Base-by-base conservation (phyloP, 1,139 yeast species). In the Diutina scorzettiae region DNA sequence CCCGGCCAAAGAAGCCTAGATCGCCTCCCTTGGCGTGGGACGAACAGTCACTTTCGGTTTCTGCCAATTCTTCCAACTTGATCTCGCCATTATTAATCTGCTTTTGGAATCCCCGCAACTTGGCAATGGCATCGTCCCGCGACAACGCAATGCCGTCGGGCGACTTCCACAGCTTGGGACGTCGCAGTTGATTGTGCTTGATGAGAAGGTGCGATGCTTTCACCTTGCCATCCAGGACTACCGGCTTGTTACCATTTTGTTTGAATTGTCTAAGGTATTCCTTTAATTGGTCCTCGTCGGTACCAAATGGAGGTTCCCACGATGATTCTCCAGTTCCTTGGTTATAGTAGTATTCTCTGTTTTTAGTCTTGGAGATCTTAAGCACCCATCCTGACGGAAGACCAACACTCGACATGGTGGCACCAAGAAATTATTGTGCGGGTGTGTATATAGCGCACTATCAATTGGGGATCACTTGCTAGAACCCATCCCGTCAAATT, bases 271-370 rank as follows among this genome's bases (percentile, higher is more conserved):
- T 52, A 50, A 82, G 60, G 60, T 84, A 85, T 14, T 63, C 64
- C 42, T 73, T 69, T 45, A 91, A 67, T 49, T 69, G 67, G 2
- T 62, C 76, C 17, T 72, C 59, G 53, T 91, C 85, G 2, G 95
- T 78, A 7, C 91, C 96, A 43, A 68, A 75, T 6, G 98, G 98
- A 3, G 95, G 82, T 46, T 82, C 93, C 98, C 98, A 91, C 31
- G 79, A 71, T 0, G 96, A 82, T 53, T 81, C 81, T 42, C 76
- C 71, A 3, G 89, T 77, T 34, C 72, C 70, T 30, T 78, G 76
- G 53, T 86, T 78, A 60, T 73, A 78, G 60, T 69, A 91, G 63
- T 91, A 91, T 47, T 91, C 96, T 51, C 85, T 73, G 53, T 83
- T 77, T 54, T 86, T 87, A 11, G 94, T 80, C 48, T 79, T 76